A percentile compares a stretch with the other conserved stretches of the same genome.
These are phyloP conservation scores for Filobasidium wieringae DNA, from an alignment of 768 basidiomycete species.

Conservation along the genomic window DNA sequence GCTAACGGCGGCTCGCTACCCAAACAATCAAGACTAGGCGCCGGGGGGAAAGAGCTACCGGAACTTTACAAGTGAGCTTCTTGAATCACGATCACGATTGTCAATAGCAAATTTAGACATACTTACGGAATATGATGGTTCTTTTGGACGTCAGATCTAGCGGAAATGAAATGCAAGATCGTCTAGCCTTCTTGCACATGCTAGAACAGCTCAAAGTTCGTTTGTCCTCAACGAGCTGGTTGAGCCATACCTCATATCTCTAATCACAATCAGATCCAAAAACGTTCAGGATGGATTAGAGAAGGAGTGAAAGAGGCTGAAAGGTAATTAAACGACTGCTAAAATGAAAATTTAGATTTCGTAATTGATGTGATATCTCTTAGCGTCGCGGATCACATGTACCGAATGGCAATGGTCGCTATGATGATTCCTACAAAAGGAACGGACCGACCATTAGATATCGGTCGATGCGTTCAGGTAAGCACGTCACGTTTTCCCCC, in stretches of 20 bases:
- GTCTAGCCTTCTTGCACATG: constrained; percentile 80
- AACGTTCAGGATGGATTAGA: constrained; percentile 88
- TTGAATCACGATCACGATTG: not conserved
- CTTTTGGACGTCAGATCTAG: constrained; percentile 23
- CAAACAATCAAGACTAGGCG: constrained; percentile 18
- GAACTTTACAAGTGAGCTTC: constrained; percentile 32
- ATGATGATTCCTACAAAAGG: constrained; percentile 69
- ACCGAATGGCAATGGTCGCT: constrained; percentile 79
- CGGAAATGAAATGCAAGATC: constrained; percentile 51
- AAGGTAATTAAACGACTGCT: constrained; percentile 46
- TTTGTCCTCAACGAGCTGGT: not conserved
- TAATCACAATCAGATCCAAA: constrained; percentile 94
- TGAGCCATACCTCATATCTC: too few species aligned
- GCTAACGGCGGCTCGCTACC: not conserved
- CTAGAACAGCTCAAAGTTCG: constrained; percentile 77
- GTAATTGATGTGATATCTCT: constrained; percentile 39
- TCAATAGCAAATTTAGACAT: not conserved
- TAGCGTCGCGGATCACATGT: constrained; percentile 82
- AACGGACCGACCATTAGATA: constrained; percentile 52
- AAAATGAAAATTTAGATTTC: not conserved
- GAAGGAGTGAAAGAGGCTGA: constrained; percentile 71
- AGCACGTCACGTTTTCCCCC: not conserved
- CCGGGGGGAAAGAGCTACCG: constrained; percentile 34
- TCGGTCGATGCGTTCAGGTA: constrained; percentile 35
- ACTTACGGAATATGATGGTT: not conserved